These are phyloP conservation scores for Colletotrichum sp. DNA, from an alignment of 2,329 filamentous ascomycete genomes.

Conservation along the genomic window DNA sequence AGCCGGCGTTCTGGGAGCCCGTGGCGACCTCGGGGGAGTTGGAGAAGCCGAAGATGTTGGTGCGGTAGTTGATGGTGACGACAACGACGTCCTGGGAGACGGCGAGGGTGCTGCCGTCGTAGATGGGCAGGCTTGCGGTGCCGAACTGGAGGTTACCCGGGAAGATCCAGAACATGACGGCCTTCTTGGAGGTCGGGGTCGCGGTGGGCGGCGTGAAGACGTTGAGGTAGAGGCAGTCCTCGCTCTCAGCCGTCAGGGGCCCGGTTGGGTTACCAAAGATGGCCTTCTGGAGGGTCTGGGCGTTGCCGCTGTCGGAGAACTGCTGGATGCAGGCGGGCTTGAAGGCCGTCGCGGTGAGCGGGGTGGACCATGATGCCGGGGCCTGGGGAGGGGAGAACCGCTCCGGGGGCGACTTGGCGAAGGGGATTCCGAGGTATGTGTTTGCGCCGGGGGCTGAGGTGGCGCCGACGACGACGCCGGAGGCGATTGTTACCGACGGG, in stretches of 20 bases:
- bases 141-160: constrained; percentile 21
- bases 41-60: constrained; percentile 21
- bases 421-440: constrained; percentile 7
- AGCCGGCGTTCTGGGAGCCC: constrained; percentile 49
- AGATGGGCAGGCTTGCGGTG: constrained; percentile 7
- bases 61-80: constrained; percentile 18
- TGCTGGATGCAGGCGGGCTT: constrained; percentile 15
- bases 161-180: constrained; percentile 24
- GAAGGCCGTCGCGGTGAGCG: neutral
- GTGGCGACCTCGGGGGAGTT: constrained; percentile 12
- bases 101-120: constrained; percentile 15
- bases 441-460: constrained; percentile 2
- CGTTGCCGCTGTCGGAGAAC: neutral
- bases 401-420: constrained; percentile 16
- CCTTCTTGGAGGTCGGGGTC: constrained; percentile 10
- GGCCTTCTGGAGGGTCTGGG: neutral
- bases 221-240: constrained; percentile 40
- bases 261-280: constrained; percentile 14
- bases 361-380: neutral
- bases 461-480: constrained; percentile 2
- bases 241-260: constrained; percentile 26
- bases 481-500: constrained; percentile 1
- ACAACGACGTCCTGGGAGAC: constrained; percentile 9
- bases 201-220: constrained; percentile 30
- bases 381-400: constrained; percentile 12